These are phyloP conservation scores for Cochlearia excelsa DNA, from an alignment of 345 rosid genomes.

Conservation along the genomic window DNA sequence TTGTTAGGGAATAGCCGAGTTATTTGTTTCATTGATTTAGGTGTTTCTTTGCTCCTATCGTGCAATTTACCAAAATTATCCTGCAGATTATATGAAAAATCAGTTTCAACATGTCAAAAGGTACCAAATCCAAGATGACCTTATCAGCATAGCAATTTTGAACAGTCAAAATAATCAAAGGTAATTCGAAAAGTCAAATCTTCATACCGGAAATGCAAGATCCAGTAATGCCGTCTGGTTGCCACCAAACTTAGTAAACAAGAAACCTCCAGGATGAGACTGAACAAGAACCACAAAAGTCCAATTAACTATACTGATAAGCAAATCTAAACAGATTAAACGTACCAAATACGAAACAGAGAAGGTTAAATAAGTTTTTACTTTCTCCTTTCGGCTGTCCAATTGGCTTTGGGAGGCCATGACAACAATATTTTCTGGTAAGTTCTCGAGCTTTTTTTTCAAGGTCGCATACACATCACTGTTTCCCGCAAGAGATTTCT, in stretches of 20 bases:
- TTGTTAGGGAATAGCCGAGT: constrained; percentile 89
- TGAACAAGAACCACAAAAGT: constrained; percentile 33
- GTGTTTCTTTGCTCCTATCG: constrained; percentile 83
- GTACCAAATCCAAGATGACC: neutral
- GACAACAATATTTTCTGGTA: constrained; percentile 66
- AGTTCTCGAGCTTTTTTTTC: constrained; percentile 69
- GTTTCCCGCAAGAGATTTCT: constrained; percentile 60
- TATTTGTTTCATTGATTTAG: constrained; percentile 81
- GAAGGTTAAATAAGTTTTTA: constrained; percentile 23
- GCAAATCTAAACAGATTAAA: neutral
- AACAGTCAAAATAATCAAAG: neutral
- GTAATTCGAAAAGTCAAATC: neutral
- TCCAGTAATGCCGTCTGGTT: constrained; percentile 87
- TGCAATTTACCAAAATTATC: constrained; percentile 81
- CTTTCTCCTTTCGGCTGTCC: constrained; percentile 96
- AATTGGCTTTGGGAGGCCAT: constrained; percentile 83
- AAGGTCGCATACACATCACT: constrained; percentile 57
- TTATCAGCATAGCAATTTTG: neutral
- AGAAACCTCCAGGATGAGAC: constrained; percentile 88
- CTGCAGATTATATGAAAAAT: constrained; percentile 43
- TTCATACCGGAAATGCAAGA: constrained; percentile 82
- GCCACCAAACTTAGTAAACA: constrained; percentile 89
- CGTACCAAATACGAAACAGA: constrained; percentile 3
- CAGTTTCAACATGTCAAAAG: constrained; percentile 7
- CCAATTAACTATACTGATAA: constrained; percentile 4